Conservation (phyloP, 176 grass and related monocot genomes). For the Aegilops umbellulata region DNA sequence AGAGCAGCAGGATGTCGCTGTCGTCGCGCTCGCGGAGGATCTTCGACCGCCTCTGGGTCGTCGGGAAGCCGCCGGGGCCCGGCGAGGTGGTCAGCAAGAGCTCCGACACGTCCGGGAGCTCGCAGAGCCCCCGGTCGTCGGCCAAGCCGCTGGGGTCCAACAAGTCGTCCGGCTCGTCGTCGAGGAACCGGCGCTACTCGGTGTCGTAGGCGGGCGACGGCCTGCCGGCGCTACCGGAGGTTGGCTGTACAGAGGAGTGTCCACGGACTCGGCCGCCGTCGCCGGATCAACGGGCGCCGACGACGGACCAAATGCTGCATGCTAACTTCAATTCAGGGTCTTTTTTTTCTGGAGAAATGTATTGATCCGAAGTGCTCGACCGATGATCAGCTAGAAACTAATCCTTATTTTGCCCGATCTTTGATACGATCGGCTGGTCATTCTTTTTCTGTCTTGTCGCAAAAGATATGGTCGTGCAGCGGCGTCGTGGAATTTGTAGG, state of each 20-base stretch:
- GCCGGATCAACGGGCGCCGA: not conserved
- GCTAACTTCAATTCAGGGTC: not conserved
- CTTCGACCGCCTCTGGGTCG: conserved; percentile 68
- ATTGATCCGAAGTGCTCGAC: too few relatives aligned
- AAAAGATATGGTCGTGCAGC: too few relatives aligned
- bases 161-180: conserved; percentile 43
- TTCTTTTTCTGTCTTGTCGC: too few relatives aligned
- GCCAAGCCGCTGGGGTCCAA: conserved; percentile 53
- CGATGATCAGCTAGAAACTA: too few relatives aligned
- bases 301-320: not conserved
- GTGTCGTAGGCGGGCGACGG: conserved; percentile 41
- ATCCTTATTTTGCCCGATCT: too few relatives aligned
- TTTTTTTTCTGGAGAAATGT: not conserved
- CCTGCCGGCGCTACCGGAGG: not conserved
- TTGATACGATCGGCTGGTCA: too few relatives aligned
- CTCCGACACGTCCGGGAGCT: conserved; percentile 71
- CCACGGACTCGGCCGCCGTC: conserved; percentile 6
- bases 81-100: conserved; percentile 48
- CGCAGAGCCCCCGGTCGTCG: conserved; percentile 59
- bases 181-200: conserved; percentile 55
- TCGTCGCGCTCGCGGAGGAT: conserved; percentile 70
- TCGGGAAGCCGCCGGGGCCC: conserved; percentile 37
- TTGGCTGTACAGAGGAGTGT: conserved; percentile 34
- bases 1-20: conserved; percentile 47
- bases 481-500: too few relatives aligned